Evolutionary conservation across 495 filamentous ascomycete genomes (phyloP).

Genomic region (Ascodesmis nigricans): DNA sequence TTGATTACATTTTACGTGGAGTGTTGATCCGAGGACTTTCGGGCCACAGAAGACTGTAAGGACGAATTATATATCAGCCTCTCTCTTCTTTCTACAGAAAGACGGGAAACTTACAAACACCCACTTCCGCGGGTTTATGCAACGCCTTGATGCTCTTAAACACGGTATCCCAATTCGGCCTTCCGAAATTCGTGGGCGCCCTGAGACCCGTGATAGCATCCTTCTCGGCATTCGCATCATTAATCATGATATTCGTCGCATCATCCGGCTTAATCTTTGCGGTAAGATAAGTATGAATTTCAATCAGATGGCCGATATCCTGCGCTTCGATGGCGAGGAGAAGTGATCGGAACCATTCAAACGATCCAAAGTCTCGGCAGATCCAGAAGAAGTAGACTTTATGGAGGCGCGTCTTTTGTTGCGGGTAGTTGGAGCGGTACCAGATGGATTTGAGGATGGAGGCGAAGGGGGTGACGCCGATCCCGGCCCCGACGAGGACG

Average conservation of each 20-base stretch:
- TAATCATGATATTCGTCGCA: constrained; percentile 67
- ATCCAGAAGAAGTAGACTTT: constrained; percentile 82
- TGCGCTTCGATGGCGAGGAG: constrained; percentile 63
- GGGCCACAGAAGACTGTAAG: constrained; percentile 47
- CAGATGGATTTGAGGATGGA: constrained; percentile 68
- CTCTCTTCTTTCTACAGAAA: constrained; percentile 3
- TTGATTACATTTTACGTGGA: constrained; percentile 58
- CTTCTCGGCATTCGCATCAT: constrained; percentile 56
- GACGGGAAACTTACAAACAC: constrained; percentile 30
- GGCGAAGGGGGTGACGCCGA: constrained; percentile 53
- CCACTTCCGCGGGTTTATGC: constrained; percentile 45
- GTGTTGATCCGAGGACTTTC: constrained; percentile 40
- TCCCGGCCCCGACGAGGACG: constrained; percentile 45
- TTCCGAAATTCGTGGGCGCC: constrained; percentile 54
- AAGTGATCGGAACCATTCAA: constrained; percentile 64
- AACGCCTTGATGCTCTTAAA: constrained; percentile 54
- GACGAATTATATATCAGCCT: neutral
- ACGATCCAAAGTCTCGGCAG: constrained; percentile 51
- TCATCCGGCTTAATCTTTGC: constrained; percentile 60
- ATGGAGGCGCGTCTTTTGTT: constrained; percentile 46
- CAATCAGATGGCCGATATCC: constrained; percentile 57
- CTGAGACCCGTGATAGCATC: constrained; percentile 55
- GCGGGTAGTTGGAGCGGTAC: constrained; percentile 67
- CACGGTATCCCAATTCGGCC: constrained; percentile 63
- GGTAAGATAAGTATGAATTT: constrained; percentile 55